Evolutionary conservation across 139 green algal genomes (phyloP).

Genomic region (Medakamo hakoo): DNA sequence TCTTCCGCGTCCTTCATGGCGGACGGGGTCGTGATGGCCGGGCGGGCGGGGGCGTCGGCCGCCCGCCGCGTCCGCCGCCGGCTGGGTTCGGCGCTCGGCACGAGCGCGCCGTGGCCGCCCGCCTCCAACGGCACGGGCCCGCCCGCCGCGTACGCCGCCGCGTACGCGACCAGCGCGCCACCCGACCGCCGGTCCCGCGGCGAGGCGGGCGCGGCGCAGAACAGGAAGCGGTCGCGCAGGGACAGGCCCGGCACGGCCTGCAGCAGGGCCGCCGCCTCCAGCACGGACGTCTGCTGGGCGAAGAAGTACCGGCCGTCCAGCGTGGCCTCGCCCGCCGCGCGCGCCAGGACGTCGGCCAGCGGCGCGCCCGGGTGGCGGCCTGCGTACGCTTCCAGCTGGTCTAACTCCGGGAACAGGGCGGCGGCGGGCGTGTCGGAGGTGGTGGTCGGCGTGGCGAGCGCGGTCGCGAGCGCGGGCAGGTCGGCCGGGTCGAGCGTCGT

Average conservation of each 20-base stretch:
- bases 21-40: not conserved
- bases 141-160: conserved; percentile 15
- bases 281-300: conserved; percentile 25
- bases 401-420: conserved; percentile 42
- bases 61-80: too few species aligned
- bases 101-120: not conserved
- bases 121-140: conserved; percentile 6
- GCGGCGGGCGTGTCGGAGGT: conserved; percentile 6
- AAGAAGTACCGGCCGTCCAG: conserved; percentile 38
- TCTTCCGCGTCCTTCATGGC: not conserved
- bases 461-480: conserved; percentile 8
- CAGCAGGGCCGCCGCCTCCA: conserved; percentile 16
- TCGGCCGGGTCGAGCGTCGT: conserved; percentile 12
- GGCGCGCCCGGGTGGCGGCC: not conserved
- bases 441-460: conserved; percentile 4
- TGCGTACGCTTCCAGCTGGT: conserved; percentile 50
- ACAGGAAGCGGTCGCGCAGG: conserved; percentile 24
- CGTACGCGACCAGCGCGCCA: conserved; percentile 23
- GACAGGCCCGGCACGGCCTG: conserved; percentile 14
- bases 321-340: conserved; percentile 14
- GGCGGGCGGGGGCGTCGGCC: too few species aligned
- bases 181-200: conserved; percentile 9
- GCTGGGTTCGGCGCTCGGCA: too few species aligned
- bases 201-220: conserved; percentile 25
- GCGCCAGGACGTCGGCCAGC: conserved; percentile 9